A percentile compares a stretch with the other conserved stretches of the same genome.
Evolutionary conservation across 2,329 filamentous ascomycete genomes (phyloP).

Genomic region (Anisogramma anomala): DNA sequence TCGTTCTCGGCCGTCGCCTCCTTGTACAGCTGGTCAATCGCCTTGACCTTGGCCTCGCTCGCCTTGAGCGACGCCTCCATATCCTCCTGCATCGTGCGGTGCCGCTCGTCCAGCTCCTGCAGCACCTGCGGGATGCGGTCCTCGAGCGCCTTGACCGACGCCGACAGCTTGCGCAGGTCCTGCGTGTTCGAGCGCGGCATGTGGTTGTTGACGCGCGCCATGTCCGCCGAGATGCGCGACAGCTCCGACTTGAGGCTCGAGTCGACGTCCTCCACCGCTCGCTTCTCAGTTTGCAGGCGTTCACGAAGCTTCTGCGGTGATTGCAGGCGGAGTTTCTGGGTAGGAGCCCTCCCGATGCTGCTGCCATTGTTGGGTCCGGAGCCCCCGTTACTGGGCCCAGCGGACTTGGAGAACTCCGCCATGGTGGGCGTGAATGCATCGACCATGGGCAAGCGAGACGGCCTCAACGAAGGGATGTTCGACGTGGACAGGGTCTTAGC

Average conservation of each 20-base stretch:
- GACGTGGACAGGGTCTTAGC: slow-evolving; percentile 41
- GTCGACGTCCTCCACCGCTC: slow-evolving; percentile 58
- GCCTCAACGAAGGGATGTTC: slow-evolving; percentile 42
- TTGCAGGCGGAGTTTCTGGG: slow-evolving; percentile 52
- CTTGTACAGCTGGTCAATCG: slow-evolving; percentile 79
- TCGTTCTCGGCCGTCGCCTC: slow-evolving; percentile 87
- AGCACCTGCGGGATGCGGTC: slow-evolving; percentile 49
- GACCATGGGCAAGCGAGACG: slow-evolving; percentile 24
- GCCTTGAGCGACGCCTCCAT: slow-evolving; percentile 60
- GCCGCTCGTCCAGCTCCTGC: slow-evolving; percentile 47
- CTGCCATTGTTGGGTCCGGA: too few species aligned
- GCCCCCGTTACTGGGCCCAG: too few species aligned
- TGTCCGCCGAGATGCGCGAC: slow-evolving; percentile 67
- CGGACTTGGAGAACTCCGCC: slow-evolving; percentile 18
- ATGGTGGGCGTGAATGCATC: slow-evolving; percentile 19
- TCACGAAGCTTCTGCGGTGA: slow-evolving; percentile 69
- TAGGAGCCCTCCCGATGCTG: slow-evolving; percentile 25
- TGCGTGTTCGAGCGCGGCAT: slow-evolving; percentile 26
- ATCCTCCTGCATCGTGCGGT: slow-evolving; percentile 55
- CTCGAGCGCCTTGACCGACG: slow-evolving; percentile 56
- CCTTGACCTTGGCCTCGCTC: slow-evolving; percentile 65
- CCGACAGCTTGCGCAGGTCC: slow-evolving; percentile 38
- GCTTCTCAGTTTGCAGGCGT: slow-evolving; percentile 72
- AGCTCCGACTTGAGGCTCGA: slow-evolving; percentile 62
- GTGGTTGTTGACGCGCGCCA: slow-evolving; percentile 45